Evolutionary conservation across 352 stramenopile species (phyloP).

Genomic region (Phytophthora boehmeriae): DNA sequence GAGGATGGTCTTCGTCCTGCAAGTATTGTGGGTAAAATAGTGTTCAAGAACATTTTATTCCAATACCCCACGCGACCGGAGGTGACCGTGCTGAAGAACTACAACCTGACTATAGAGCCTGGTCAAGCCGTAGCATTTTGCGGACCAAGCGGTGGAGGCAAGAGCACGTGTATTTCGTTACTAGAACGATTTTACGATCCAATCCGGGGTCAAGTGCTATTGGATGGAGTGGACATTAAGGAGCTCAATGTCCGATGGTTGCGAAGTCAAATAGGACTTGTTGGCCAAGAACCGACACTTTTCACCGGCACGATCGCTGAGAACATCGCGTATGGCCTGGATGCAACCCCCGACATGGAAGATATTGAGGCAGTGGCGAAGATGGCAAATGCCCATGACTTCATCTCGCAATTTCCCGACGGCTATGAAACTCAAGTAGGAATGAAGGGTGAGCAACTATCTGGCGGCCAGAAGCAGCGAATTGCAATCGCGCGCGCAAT

Average conservation of each 20-base stretch:
- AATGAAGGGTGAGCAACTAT: constrained; percentile 31
- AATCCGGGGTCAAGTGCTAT: constrained; percentile 26
- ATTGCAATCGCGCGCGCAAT: constrained; percentile 48
- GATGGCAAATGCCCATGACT: constrained; percentile 47
- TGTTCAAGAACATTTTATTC: constrained; percentile 45
- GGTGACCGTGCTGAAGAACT: constrained; percentile 33
- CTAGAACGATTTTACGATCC: constrained; percentile 55
- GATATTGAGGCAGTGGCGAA: constrained; percentile 70
- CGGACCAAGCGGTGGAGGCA: constrained; percentile 43
- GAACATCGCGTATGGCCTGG: constrained; percentile 49
- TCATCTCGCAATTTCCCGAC: constrained; percentile 44
- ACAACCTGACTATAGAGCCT: constrained; percentile 36
- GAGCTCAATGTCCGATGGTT: constrained; percentile 45
- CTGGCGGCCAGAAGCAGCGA: constrained; percentile 51
- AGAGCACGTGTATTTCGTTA: constrained; percentile 42
- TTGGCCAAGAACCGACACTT: constrained; percentile 7
- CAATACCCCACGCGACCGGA: constrained; percentile 42
- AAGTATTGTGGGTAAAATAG: constrained; percentile 29
- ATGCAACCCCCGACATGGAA: constrained; percentile 51
- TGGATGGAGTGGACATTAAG: constrained; percentile 45
- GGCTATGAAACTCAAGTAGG: constrained; percentile 45
- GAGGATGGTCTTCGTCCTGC: constrained; percentile 20
- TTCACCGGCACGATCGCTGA: constrained; percentile 16
- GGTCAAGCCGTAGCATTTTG: constrained; percentile 43
- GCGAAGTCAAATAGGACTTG: constrained; percentile 35